Conservation (phyloP, 2,329 filamentous ascomycete genomes). For the Aspergillus oerlinghausenensis region DNA sequence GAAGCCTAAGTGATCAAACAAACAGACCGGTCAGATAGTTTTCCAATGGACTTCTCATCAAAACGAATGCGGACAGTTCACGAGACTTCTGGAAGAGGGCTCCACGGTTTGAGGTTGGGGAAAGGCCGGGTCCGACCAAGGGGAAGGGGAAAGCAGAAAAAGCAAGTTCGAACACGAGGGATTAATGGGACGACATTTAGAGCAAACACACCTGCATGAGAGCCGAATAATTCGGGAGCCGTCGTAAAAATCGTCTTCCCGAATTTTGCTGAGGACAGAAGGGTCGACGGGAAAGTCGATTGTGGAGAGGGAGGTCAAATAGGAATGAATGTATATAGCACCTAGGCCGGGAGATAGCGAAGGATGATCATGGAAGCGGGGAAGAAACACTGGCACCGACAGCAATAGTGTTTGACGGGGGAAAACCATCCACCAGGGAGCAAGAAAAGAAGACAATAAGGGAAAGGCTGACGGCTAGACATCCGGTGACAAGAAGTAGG, state of each 20-base stretch:
- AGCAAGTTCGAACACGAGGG: slow-evolving; percentile 2
- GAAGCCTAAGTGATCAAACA: slow-evolving; percentile 33
- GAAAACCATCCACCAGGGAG: slow-evolving; percentile 19
- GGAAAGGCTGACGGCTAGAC: slow-evolving; percentile 16
- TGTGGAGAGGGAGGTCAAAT: slow-evolving; percentile 27
- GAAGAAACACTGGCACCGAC: slow-evolving; percentile 9
- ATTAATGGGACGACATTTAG: neutral
- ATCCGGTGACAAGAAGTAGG: slow-evolving; percentile 16
- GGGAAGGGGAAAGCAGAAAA: slow-evolving; percentile 2
- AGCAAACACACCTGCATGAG: slow-evolving; percentile 35
- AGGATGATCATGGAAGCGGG: slow-evolving; percentile 40
- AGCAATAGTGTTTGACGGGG: slow-evolving; percentile 7
- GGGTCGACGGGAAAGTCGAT: slow-evolving; percentile 18
- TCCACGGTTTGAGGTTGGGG: neutral
- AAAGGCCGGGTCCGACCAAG: neutral
- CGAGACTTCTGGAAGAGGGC: neutral
- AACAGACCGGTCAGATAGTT: slow-evolving; percentile 4
- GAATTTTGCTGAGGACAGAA: slow-evolving; percentile 24
- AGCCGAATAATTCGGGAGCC: slow-evolving; percentile 26
- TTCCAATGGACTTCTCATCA: neutral
- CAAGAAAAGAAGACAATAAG: slow-evolving; percentile 11
- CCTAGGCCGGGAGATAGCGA: slow-evolving; percentile 28
- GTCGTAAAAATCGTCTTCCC: slow-evolving; percentile 15
- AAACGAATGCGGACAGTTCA: neutral
- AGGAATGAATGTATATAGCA: slow-evolving; percentile 26